Percentiles rank a stretch among this genome's conserved stretches.
Evolutionary conservation across 352 stramenopile species (phyloP).

Genomic region (Nothophytophthora sp.): DNA sequence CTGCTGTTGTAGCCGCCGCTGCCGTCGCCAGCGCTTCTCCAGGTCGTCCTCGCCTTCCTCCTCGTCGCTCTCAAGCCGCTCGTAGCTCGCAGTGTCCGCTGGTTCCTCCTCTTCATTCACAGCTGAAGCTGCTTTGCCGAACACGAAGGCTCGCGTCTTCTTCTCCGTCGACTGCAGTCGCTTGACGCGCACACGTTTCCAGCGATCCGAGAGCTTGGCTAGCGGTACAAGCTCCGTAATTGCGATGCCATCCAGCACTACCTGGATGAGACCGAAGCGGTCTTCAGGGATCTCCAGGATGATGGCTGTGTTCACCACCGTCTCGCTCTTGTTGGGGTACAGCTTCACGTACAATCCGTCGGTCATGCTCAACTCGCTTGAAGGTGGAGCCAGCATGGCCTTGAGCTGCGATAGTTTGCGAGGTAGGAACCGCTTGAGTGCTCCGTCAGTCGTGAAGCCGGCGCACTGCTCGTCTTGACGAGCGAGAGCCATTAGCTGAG

Average conservation of each 20-base stretch:
- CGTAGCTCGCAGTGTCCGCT: slow-evolving; percentile 29
- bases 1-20: slow-evolving; percentile 13
- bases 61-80: slow-evolving; percentile 35
- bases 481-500: slow-evolving; percentile 56
- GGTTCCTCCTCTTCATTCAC: slow-evolving; percentile 12
- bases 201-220: slow-evolving; percentile 60
- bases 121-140: slow-evolving; percentile 30
- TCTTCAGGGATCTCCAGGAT: slow-evolving; percentile 49
- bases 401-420: slow-evolving; percentile 75
- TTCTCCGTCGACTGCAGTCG: slow-evolving; percentile 28
- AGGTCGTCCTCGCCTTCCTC: slow-evolving; percentile 28
- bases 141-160: slow-evolving; percentile 46
- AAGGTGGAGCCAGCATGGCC: slow-evolving; percentile 31
- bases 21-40: slow-evolving; percentile 18
- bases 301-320: slow-evolving; percentile 55
- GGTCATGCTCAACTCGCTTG: slow-evolving; percentile 16
- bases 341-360: slow-evolving; percentile 71
- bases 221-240: slow-evolving; percentile 52
- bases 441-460: slow-evolving; percentile 68
- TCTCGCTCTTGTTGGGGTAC: slow-evolving; percentile 45
- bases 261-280: slow-evolving; percentile 59
- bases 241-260: slow-evolving; percentile 61
- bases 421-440: slow-evolving; percentile 77
- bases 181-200: slow-evolving; percentile 57
- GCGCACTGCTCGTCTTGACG: slow-evolving; percentile 72